Evolutionary conservation across 2,329 filamentous ascomycete genomes (phyloP), one percentile per base, ranked within the genome.

Genomic region (Lecanicillium sp.): DNA sequence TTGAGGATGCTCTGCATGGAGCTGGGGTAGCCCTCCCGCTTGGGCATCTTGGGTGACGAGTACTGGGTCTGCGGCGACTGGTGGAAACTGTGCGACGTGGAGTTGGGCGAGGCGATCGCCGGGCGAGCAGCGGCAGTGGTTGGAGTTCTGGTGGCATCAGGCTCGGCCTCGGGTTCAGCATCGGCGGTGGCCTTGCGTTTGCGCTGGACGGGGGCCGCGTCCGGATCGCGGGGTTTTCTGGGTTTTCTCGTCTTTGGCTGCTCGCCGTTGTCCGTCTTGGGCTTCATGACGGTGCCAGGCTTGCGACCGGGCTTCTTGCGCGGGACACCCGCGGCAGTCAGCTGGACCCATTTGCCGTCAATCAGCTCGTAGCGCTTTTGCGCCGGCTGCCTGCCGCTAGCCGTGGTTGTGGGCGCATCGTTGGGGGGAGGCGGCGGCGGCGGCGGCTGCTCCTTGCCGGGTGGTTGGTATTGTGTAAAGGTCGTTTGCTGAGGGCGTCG

Each of bases 231-330:
- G 17, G 74, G 68, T 50, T 80, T 81, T 40, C 77, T 59, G 7
- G 68, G 63, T 46, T 68, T 71, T 42, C 73, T 71, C 38, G 61
- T 61, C 54, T 77, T 76, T 48, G 65, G 56, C 17, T 62, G 62
- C 12, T 72, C 65, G 34, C 60, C 62, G 42, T 62, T 58, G 37
- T 59, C 55, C 39, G 53, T 53, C 54, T 64, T 67, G 41, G 60
- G 57, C 49, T 71, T 72, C 35, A 69, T 57, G 39, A 61, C 70
- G 44, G 64, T 74, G 53, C 71, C 83, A 51, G 78, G 76, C 53
- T 82, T 82, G 36, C 78, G 71, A 17, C 77, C 77, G 15, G 77
- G 76, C 60, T 81, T 82, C 60, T 79, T 79, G 4, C 77, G 62
- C 1, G 75, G 74, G 6, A 76, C 53, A 10, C 75, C 75, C 37